phyloP scores from a whole-genome alignment of 2,329 filamentous ascomycete species.

The Diatrype stigma region DNA sequence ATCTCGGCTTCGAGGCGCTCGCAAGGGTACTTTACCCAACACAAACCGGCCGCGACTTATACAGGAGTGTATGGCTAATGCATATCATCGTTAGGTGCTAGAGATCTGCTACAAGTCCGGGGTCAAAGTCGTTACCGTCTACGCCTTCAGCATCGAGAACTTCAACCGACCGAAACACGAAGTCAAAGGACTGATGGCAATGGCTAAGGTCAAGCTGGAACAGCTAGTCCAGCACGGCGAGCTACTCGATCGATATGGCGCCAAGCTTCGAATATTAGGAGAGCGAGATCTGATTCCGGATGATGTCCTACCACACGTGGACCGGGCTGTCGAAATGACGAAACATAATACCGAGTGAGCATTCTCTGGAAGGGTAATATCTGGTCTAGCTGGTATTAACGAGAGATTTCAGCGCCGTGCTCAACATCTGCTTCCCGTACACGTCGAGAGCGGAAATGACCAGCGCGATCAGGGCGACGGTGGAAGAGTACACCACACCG shows the following conservation, averaged over 20 bases:
- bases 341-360: conserved; percentile 74
- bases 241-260: conserved; percentile 87
- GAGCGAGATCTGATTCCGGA: conserved; percentile 77
- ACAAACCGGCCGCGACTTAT: neutral
- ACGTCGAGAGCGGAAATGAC: conserved; percentile 96
- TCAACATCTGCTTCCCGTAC: conserved; percentile 98
- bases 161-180: conserved; percentile 97
- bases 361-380: neutral
- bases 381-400: conserved; percentile 5
- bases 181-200: conserved; percentile 94
- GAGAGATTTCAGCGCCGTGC: conserved; percentile 40
- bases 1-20: conserved; percentile 90
- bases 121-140: conserved; percentile 94
- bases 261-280: conserved; percentile 78
- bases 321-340: conserved; percentile 81
- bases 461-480: conserved; percentile 79
- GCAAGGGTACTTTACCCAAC: conserved; percentile 66
- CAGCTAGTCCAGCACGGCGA: conserved; percentile 93
- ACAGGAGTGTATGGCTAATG: conserved; percentile 11
- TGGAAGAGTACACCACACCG: conserved; percentile 78
- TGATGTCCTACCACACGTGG: conserved; percentile 85
- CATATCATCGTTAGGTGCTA: conserved; percentile 58
- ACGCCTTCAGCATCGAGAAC: conserved; percentile 98
- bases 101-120: conserved; percentile 98
- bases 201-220: conserved; percentile 90